phyloP scores from a whole-genome alignment of 345 rosid genomes.

The Brassica carinata region DNA sequence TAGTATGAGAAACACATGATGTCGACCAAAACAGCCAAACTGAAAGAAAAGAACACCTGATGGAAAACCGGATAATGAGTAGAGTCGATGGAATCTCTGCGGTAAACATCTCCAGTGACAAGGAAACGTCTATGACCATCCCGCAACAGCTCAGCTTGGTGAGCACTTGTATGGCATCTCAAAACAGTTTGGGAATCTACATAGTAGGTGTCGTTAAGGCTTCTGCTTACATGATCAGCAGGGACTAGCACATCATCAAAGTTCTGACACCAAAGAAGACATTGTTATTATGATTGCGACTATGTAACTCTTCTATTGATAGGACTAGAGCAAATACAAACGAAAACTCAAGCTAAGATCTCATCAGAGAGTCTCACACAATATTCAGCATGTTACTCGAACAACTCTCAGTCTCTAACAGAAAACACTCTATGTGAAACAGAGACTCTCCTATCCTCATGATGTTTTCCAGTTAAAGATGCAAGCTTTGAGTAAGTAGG shows the following conservation, averaged over 20 bases:
- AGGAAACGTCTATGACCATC: conserved; percentile 75
- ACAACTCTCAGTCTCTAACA: not conserved
- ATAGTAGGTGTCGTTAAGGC: conserved; percentile 92
- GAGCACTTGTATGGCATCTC: conserved; percentile 99
- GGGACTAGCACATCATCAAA: conserved; percentile 99
- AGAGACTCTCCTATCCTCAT: not conserved
- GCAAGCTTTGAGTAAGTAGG: conserved; percentile 10
- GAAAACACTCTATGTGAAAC: not conserved
- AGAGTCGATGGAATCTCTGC: conserved; percentile 95
- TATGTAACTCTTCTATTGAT: too few species aligned
- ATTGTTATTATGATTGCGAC: too few species aligned
- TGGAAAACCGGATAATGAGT: conserved; percentile 98
- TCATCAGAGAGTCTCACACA: not conserved
- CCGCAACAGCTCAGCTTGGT: conserved; percentile 93
- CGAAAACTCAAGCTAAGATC: not conserved
- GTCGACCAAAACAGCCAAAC: conserved; percentile 1
- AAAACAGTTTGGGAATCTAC: conserved; percentile 85
- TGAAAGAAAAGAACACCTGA: conserved; percentile 55
- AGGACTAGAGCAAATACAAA: too few species aligned
- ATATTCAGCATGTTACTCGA: too few species aligned
- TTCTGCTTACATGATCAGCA: conserved; percentile 92
- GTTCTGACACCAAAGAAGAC: conserved; percentile 55
- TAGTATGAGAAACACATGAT: not conserved
- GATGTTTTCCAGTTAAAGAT: not conserved
- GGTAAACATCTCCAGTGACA: conserved; percentile 95